Conservation (phyloP, 192 early-diverging fungal species). For the Phlyctochytrium arcticum region DNA sequence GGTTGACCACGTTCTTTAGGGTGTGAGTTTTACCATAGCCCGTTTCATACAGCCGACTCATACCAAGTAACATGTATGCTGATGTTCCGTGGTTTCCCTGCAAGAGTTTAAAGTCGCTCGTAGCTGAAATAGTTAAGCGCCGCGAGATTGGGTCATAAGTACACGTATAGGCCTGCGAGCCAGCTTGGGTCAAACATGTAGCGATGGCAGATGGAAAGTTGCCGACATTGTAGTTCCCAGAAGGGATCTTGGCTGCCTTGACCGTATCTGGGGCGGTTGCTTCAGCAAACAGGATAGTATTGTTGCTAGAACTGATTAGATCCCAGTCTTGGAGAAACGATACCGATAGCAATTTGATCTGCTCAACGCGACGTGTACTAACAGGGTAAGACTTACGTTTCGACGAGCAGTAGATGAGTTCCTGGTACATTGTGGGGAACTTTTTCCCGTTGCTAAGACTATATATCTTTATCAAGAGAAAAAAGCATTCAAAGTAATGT, state of each 20-base stretch:
- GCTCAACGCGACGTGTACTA: neutral
- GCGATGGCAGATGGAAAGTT: slow-evolving; percentile 3
- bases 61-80: slow-evolving; percentile 6
- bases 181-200: neutral
- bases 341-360: neutral
- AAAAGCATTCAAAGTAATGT: neutral
- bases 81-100: slow-evolving; percentile 1
- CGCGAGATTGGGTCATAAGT: neutral
- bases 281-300: slow-evolving; percentile 5
- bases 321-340: slow-evolving; percentile 12
- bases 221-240: neutral
- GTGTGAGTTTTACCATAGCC: neutral
- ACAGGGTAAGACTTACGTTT: neutral
- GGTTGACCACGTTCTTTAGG: slow-evolving; percentile 5
- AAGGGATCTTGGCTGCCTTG: neutral
- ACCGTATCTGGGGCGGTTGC: neutral
- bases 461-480: neutral
- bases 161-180: neutral
- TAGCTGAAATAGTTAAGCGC: neutral
- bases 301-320: neutral
- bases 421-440: too few relatives aligned
- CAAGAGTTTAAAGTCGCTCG: slow-evolving; percentile 9
- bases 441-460: too few relatives aligned
- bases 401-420: neutral
- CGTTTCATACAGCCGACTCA: neutral